Percentiles rank a stretch among this genome's conserved stretches.
Evolutionary conservation across 2,329 filamentous ascomycete species (phyloP).

Genomic region (Colletotrichum filicis): DNA sequence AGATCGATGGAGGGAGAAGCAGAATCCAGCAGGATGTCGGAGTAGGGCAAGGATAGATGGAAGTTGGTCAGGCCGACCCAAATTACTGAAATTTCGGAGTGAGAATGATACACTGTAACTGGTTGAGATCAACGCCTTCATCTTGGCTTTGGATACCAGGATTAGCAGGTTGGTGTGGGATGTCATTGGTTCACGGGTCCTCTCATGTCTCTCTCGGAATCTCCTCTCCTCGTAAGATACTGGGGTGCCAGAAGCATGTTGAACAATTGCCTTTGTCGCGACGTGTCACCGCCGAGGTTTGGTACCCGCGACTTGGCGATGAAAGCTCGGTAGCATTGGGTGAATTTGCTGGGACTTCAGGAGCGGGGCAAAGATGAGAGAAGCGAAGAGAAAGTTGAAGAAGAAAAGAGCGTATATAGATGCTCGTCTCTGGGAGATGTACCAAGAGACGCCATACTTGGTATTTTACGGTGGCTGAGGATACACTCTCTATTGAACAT

Average conservation of each 20-base stretch:
- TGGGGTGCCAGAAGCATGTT: not conserved
- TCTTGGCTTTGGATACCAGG: not conserved
- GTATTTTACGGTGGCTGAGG: not conserved
- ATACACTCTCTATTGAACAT: not conserved
- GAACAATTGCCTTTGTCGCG: not conserved
- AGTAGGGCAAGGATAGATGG: conserved; percentile 15
- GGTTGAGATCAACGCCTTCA: not conserved
- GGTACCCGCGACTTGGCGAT: not conserved
- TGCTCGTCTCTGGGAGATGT: not conserved
- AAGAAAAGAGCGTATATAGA: not conserved
- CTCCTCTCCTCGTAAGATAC: not conserved
- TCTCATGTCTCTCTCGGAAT: not conserved
- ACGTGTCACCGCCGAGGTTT: not conserved
- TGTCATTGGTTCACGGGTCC: not conserved
- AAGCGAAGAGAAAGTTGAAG: not conserved
- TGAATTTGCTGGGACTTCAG: not conserved
- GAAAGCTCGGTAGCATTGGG: not conserved
- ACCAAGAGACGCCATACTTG: too few species aligned
- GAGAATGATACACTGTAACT: not conserved
- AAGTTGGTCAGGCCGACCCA: conserved; percentile 13
- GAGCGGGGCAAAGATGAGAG: not conserved
- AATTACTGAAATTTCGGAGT: conserved; percentile 3
- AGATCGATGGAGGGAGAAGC: not conserved
- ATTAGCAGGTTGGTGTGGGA: not conserved
- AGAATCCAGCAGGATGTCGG: not conserved